phyloP scores from a whole-genome alignment of 1,284 basidiomycete species.

The Coniferiporia sulphurascens region DNA sequence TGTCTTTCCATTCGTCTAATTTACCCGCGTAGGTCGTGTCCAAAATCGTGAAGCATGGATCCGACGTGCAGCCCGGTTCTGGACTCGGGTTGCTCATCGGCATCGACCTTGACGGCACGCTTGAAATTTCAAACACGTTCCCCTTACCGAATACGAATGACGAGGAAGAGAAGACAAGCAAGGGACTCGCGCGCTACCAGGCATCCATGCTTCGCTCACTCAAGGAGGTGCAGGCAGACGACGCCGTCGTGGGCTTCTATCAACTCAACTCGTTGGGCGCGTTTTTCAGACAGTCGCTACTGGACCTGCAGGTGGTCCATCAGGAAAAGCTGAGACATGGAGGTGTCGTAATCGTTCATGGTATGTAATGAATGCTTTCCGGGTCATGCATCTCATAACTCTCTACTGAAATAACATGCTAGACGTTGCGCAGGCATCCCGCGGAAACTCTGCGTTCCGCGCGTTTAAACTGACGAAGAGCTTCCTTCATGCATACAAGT shows the following conservation, averaged over 20 bases:
- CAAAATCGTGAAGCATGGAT: constrained; percentile 88
- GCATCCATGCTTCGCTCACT: constrained; percentile 81
- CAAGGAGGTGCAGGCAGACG: constrained; percentile 91
- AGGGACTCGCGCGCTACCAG: constrained; percentile 76
- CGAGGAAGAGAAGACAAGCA: constrained; percentile 74
- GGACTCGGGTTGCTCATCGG: constrained; percentile 86
- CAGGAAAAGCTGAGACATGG: constrained; percentile 79
- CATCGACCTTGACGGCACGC: constrained; percentile 84
- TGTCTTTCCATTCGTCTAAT: no score
- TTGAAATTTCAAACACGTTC: constrained; percentile 93
- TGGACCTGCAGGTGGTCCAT: constrained; percentile 85
- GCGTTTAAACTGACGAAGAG: constrained; percentile 85
- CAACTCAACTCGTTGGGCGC: constrained; percentile 87
- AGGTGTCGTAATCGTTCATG: constrained; percentile 88
- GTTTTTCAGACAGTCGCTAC: constrained; percentile 87
- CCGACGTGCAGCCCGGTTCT: constrained; percentile 54
- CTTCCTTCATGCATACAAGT: constrained; percentile 85
- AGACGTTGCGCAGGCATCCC: constrained; percentile 54
- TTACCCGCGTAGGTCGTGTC: constrained; percentile 67
- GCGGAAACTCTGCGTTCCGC: constrained; percentile 86
- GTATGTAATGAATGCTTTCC: constrained; percentile 38
- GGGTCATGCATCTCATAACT: constrained; percentile 48
- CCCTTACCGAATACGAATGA: constrained; percentile 72
- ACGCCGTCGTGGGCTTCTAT: constrained; percentile 96
- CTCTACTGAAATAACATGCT: neutral